These are phyloP conservation scores for Coprinopsis cinerea DNA, from an alignment of 768 basidiomycete species.

Conservation along the genomic window DNA sequence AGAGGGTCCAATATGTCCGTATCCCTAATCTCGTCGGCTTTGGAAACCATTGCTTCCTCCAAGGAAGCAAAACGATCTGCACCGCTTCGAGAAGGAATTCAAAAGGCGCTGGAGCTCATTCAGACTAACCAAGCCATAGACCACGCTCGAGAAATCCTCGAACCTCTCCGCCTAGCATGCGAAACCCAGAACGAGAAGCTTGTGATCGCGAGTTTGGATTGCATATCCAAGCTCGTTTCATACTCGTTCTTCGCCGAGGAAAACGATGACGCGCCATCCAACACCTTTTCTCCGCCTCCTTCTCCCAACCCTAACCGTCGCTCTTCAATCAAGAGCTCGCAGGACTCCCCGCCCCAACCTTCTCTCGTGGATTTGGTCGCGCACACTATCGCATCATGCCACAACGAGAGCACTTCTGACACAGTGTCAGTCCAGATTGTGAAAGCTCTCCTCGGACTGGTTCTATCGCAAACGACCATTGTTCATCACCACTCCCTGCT, in stretches of 20 bases:
- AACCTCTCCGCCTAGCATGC: slow-evolving; percentile 93
- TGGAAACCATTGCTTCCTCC: slow-evolving; percentile 81
- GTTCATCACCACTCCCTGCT: slow-evolving; percentile 95
- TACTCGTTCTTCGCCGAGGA: slow-evolving; percentile 93
- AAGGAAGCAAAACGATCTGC: slow-evolving; percentile 82
- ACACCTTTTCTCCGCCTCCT: slow-evolving; percentile 68
- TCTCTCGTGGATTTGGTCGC: slow-evolving; percentile 90
- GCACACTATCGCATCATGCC: slow-evolving; percentile 89
- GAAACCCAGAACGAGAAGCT: slow-evolving; percentile 92
- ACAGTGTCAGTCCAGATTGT: slow-evolving; percentile 94
- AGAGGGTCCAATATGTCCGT: slow-evolving; percentile 71
- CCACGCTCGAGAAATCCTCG: slow-evolving; percentile 82
- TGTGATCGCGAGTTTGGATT: slow-evolving; percentile 95
- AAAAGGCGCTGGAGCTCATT: slow-evolving; percentile 78
- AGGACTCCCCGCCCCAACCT: slow-evolving; percentile 49
- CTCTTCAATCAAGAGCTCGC: slow-evolving; percentile 38
- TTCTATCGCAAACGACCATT: slow-evolving; percentile 79
- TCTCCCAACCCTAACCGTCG: slow-evolving; percentile 53
- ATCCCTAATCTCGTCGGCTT: slow-evolving; percentile 75
- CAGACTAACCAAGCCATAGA: slow-evolving; percentile 69
- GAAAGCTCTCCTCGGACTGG: slow-evolving; percentile 85
- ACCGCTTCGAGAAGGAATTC: slow-evolving; percentile 78
- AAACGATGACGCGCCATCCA: slow-evolving; percentile 28
- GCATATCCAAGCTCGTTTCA: slow-evolving; percentile 95
- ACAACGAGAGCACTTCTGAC: slow-evolving; percentile 83